Conservation (phyloP, 108 stramenopile genomes). For the Skeletonema marinoi region DNA sequence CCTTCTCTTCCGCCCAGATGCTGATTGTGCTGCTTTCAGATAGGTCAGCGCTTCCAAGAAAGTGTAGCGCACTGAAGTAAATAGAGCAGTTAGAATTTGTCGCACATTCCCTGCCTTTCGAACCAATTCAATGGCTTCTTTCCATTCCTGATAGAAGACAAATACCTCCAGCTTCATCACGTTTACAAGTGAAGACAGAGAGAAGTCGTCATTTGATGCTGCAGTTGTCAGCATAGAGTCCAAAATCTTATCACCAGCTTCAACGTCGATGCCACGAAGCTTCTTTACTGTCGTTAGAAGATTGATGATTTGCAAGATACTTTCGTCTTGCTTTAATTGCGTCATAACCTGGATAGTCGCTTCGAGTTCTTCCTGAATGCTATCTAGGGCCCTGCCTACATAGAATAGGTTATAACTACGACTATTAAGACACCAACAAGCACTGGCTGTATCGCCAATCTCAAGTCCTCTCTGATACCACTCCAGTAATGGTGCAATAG, state of each 20-base stretch:
- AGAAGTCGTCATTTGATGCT: too few relatives aligned
- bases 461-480: neutral
- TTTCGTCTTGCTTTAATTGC: neutral
- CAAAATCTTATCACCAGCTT: too few relatives aligned
- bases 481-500: neutral
- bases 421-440: neutral
- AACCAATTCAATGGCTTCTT: neutral
- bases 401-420: neutral
- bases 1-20: too few relatives aligned
- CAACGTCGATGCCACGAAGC: neutral
- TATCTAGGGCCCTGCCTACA: neutral
- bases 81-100: too few relatives aligned
- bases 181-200: too few relatives aligned
- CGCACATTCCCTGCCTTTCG: too few relatives aligned
- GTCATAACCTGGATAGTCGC: neutral
- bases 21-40: too few relatives aligned
- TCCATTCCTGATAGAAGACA: too few relatives aligned
- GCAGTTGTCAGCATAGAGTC: too few relatives aligned
- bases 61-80: too few relatives aligned
- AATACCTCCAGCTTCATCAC: too few relatives aligned
- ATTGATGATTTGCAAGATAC: neutral
- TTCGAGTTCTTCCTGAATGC: neutral
- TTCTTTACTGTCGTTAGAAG: neutral
- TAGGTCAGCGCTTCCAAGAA: too few relatives aligned
- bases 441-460: neutral